Percentiles rank a stretch among this genome's conserved stretches.
These are phyloP conservation scores for Raphanus sativus DNA, from an alignment of 345 rosid genomes.

Conservation along the genomic window DNA sequence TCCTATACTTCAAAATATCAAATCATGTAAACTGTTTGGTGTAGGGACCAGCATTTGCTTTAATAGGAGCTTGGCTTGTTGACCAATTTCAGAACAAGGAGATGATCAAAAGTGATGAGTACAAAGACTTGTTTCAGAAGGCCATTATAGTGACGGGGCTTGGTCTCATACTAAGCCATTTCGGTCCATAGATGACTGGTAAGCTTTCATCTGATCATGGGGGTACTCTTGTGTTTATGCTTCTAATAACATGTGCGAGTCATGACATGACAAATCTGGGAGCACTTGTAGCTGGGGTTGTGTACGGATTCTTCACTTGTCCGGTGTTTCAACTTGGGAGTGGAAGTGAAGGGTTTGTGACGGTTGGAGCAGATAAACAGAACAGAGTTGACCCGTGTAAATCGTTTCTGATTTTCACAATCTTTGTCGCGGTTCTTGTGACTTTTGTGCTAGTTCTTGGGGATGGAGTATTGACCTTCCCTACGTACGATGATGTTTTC, in stretches of 20 bases:
- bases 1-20: neutral
- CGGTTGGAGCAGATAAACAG: constrained; percentile 39
- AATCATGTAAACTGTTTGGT: neutral
- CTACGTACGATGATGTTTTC: constrained; percentile 43
- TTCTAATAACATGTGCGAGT: neutral
- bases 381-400: constrained; percentile 54
- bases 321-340: constrained; percentile 62
- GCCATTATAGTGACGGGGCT: constrained; percentile 64
- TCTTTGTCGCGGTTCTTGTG: constrained; percentile 44
- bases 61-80: constrained; percentile 90
- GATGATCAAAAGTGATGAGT: constrained; percentile 44
- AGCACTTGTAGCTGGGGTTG: constrained; percentile 62
- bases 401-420: constrained; percentile 55
- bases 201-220: constrained; percentile 13
- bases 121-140: constrained; percentile 66
- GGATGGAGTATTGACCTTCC: constrained; percentile 54
- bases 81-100: constrained; percentile 68
- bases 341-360: constrained; percentile 47
- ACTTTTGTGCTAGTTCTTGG: constrained; percentile 48
- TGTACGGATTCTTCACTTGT: constrained; percentile 64
- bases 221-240: neutral
- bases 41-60: constrained; percentile 79
- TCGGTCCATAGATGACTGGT: constrained; percentile 86
- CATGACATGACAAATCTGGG: constrained; percentile 73
- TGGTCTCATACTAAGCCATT: constrained; percentile 72